Conservation (phyloP, 257 asterid species). For the Fraxinus anomala region DNA sequence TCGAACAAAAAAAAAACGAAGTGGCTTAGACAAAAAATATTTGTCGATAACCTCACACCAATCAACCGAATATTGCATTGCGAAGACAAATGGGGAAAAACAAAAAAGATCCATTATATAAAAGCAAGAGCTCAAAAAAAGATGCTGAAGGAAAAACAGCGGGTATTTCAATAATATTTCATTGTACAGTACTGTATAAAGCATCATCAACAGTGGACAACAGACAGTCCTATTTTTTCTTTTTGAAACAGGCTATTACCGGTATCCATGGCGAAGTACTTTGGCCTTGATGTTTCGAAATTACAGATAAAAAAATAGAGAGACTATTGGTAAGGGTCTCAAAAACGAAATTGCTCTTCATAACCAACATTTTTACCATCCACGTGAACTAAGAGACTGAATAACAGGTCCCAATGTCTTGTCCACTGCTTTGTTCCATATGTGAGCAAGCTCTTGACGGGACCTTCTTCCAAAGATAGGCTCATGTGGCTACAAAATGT, state of each 20-base stretch:
- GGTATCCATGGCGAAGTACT: not conserved
- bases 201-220: not conserved
- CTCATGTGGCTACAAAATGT: slow-evolving; percentile 31
- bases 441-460: slow-evolving; percentile 42
- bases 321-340: not conserved
- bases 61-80: not conserved
- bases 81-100: not conserved
- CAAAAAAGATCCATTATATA: too few relatives aligned
- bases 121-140: too few relatives aligned
- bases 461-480: slow-evolving; percentile 31
- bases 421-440: slow-evolving; percentile 56
- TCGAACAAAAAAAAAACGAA: too few relatives aligned
- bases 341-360: not conserved
- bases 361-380: slow-evolving; percentile 39
- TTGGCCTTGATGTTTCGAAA: not conserved
- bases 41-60: too few relatives aligned
- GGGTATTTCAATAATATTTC: not conserved
- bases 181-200: not conserved
- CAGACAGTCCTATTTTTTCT: not conserved
- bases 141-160: not conserved
- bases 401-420: slow-evolving; percentile 45
- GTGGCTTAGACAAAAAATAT: too few relatives aligned
- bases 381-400: slow-evolving; percentile 45
- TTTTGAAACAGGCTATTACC: not conserved
- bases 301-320: not conserved